Evolutionary conservation across 1,139 yeast species (phyloP).

Genomic region (Schwanniomyces etchellsii): DNA sequence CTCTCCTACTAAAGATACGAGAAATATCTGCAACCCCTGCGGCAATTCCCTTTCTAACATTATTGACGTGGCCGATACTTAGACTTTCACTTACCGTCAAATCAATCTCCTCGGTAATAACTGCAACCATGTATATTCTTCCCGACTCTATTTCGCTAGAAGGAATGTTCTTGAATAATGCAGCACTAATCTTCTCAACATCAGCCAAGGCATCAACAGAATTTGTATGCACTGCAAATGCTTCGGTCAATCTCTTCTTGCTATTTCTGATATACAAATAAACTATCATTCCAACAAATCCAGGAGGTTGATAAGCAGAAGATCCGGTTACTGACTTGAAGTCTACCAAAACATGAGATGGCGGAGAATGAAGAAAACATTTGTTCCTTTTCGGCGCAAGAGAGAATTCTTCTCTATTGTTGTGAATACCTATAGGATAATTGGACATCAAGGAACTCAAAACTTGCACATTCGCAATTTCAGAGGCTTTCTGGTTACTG

Average conservation of each 20-base stretch:
- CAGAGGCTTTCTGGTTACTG: constrained; percentile 42
- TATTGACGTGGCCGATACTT: constrained; percentile 19
- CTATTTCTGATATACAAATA: constrained; percentile 67
- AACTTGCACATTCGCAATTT: constrained; percentile 63
- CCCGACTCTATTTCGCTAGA: constrained; percentile 59
- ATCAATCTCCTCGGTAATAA: constrained; percentile 56
- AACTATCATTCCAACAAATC: constrained; percentile 68
- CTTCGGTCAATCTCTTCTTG: constrained; percentile 67
- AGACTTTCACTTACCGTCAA: constrained; percentile 9
- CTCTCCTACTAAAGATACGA: constrained; percentile 64
- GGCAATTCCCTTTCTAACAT: constrained; percentile 74
- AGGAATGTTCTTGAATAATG: constrained; percentile 74
- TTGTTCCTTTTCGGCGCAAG: constrained; percentile 42
- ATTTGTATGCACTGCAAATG: constrained; percentile 65
- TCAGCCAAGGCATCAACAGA: constrained; percentile 55
- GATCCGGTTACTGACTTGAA: constrained; percentile 68
- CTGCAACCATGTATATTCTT: constrained; percentile 63
- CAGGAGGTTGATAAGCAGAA: constrained; percentile 57
- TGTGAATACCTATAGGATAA: constrained; percentile 52
- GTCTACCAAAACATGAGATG: constrained; percentile 76
- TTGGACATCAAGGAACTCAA: constrained; percentile 70
- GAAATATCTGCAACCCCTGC: constrained; percentile 88
- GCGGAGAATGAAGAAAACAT: constrained; percentile 47
- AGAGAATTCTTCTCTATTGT: constrained; percentile 23
- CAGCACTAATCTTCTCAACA: constrained; percentile 68